Evolutionary conservation across 768 basidiomycete species (phyloP).

Genomic region (Mycena galopus): DNA sequence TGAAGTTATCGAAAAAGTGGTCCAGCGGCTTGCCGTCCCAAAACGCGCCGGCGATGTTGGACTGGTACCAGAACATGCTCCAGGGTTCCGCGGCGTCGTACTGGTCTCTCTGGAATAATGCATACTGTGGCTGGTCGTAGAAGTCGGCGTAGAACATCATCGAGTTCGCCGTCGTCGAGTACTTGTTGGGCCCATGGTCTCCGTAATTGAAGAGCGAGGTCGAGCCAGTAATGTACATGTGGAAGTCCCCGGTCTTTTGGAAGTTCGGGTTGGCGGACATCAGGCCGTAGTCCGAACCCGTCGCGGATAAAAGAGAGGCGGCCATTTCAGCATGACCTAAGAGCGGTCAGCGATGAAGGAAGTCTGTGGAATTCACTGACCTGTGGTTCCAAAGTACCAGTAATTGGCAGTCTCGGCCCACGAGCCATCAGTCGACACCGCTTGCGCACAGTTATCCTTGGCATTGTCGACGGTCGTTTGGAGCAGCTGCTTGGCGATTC

Average conservation of each 20-base stretch:
- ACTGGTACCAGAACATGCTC: conserved; percentile 95
- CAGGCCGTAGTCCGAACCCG: conserved; percentile 86
- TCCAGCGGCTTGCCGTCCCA: conserved; percentile 92
- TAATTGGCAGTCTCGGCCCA: conserved; percentile 97
- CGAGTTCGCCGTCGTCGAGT: conserved; percentile 90
- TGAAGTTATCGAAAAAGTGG: conserved; percentile 77
- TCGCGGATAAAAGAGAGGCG: conserved; percentile 85
- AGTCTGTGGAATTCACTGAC: background rate
- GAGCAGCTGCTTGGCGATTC: conserved; percentile 77
- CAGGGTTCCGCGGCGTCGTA: conserved; percentile 86
- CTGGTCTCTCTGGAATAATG: conserved; percentile 93
- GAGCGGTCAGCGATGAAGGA: background rate
- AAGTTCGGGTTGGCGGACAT: conserved; percentile 77
- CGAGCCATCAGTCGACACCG: conserved; percentile 79
- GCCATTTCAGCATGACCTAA: conserved; percentile 90
- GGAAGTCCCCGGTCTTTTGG: conserved; percentile 83
- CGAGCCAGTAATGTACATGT: conserved; percentile 89
- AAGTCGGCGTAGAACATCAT: conserved; percentile 83
- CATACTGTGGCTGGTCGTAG: conserved; percentile 80
- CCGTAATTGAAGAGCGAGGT: conserved; percentile 88
- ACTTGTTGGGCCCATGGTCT: conserved; percentile 96
- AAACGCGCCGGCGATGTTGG: conserved; percentile 87
- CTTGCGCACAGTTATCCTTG: conserved; percentile 78
- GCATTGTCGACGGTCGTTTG: conserved; percentile 80
- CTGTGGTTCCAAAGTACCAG: conserved; percentile 90